Percentiles rank a stretch among this genome's conserved stretches.
Evolutionary conservation across 1,284 basidiomycete genomes (phyloP).

Genomic region (Irpex sp.): DNA sequence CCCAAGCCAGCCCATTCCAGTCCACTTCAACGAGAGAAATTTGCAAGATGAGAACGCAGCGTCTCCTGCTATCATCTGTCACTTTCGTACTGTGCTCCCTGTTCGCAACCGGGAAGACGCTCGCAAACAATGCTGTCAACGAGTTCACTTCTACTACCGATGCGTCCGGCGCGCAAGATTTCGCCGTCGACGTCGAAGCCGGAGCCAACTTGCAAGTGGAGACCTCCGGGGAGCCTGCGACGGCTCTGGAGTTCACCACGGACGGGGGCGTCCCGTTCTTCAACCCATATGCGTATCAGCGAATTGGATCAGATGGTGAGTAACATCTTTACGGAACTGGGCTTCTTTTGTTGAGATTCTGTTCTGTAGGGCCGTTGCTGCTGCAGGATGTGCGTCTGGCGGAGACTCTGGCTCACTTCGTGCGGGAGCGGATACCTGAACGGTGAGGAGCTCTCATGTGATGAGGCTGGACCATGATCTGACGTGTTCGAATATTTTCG

Average conservation of each 20-base stretch:
- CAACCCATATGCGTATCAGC: conserved; percentile 38
- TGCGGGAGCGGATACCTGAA: conserved; percentile 47
- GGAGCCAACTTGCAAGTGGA: conserved; percentile 21
- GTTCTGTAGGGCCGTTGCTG: conserved; percentile 10
- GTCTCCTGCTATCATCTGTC: not conserved
- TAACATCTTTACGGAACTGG: not conserved
- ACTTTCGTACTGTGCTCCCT: not conserved
- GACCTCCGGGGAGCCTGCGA: conserved; percentile 20
- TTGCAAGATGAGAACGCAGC: not conserved
- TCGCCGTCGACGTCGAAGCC: conserved; percentile 20
- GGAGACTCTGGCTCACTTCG: conserved; percentile 53
- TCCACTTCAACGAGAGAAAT: not conserved
- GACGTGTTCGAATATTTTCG: not conserved
- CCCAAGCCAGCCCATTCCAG: not conserved
- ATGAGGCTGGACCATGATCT: not conserved
- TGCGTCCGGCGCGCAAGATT: conserved; percentile 4
- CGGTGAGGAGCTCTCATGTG: conserved; percentile 13
- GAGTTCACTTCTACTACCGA: conserved; percentile 5
- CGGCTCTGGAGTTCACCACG: conserved; percentile 24
- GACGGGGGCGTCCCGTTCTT: conserved; percentile 27
- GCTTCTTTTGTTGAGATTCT: not conserved
- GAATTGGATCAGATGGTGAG: conserved; percentile 34
- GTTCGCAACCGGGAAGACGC: not conserved
- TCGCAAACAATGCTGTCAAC: not conserved
- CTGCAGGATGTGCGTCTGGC: conserved; percentile 24